Percentiles rank a stretch among this genome's conserved stretches.
These are phyloP conservation scores for Colletotrichum sp. DNA, from an alignment of 2,329 filamentous ascomycete species.

Conservation along the genomic window DNA sequence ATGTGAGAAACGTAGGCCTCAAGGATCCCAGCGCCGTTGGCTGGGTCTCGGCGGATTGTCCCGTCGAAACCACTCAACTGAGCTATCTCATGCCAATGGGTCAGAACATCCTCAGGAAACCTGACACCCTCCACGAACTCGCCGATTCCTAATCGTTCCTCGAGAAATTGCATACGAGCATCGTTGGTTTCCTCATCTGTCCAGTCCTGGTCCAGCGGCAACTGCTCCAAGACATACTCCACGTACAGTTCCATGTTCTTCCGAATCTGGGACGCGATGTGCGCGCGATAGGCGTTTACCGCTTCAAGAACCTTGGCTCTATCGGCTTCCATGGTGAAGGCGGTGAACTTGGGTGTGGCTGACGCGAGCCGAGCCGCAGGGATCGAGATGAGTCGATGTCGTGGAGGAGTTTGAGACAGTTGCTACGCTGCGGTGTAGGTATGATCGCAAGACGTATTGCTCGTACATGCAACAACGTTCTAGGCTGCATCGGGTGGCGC, in stretches of 20 bases:
- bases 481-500: not conserved
- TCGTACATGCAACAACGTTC: not conserved
- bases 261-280: not conserved
- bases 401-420: not conserved
- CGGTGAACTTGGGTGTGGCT: not conserved
- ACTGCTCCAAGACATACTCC: not conserved
- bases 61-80: not conserved
- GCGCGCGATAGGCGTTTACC: not conserved
- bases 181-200: not conserved
- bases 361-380: not conserved
- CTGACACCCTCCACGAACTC: not conserved
- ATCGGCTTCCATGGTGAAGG: not conserved
- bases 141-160: not conserved
- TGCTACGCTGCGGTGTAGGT: not conserved
- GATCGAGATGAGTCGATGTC: not conserved
- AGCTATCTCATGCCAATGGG: not conserved
- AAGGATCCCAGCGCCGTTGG: not conserved
- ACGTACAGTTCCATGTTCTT: not conserved
- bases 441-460: not conserved
- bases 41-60: not conserved
- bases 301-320: not conserved
- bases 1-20: not conserved
- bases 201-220: not conserved
- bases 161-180: not conserved
- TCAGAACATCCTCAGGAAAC: not conserved